Evolutionary conservation across 108 stramenopile species (phyloP).

Genomic region (Craspedostauros australis): DNA sequence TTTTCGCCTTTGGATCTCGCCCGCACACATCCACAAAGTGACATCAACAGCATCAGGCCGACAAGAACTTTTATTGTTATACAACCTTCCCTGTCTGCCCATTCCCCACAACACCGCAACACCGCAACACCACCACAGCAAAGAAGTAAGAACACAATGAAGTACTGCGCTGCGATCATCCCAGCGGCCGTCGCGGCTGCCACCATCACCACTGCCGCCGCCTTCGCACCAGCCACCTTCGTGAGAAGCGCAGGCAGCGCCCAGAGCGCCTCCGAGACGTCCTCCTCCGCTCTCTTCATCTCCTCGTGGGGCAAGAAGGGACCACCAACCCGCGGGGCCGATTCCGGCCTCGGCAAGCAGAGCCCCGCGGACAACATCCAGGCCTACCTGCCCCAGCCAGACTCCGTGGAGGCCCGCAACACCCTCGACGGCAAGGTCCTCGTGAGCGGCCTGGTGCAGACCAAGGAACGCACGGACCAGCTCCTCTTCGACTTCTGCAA

Average conservation of each 20-base stretch:
- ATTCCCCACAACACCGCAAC: too few species aligned
- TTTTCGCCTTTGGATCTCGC: too few species aligned
- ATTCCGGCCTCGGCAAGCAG: conserved; percentile 3
- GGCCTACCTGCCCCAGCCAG: conserved; percentile 35
- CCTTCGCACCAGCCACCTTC: conserved; percentile 18
- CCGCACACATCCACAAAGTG: too few species aligned
- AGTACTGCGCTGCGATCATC: too few species aligned
- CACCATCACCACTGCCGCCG: conserved; percentile 1
- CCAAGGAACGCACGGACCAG: conserved; percentile 67
- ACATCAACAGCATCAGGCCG: too few species aligned
- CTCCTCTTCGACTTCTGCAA: conserved; percentile 82
- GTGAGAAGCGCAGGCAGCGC: too few species aligned
- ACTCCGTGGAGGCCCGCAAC: conserved; percentile 34
- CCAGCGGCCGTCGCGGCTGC: conserved; percentile 3
- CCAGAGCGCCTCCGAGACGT: not conserved
- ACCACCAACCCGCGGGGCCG: not conserved
- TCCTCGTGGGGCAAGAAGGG: conserved; percentile 45
- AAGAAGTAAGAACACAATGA: too few species aligned
- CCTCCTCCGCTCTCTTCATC: conserved; percentile 29
- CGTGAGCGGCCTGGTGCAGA: conserved; percentile 31
- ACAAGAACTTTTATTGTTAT: too few species aligned
- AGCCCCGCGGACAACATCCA: conserved; percentile 43
- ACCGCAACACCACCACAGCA: too few species aligned
- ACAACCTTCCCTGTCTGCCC: too few species aligned
- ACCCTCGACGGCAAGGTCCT: conserved; percentile 36